These are phyloP conservation scores for Brettanomyces anomalus DNA, from an alignment of 805 yeast genomes.

Conservation along the genomic window DNA sequence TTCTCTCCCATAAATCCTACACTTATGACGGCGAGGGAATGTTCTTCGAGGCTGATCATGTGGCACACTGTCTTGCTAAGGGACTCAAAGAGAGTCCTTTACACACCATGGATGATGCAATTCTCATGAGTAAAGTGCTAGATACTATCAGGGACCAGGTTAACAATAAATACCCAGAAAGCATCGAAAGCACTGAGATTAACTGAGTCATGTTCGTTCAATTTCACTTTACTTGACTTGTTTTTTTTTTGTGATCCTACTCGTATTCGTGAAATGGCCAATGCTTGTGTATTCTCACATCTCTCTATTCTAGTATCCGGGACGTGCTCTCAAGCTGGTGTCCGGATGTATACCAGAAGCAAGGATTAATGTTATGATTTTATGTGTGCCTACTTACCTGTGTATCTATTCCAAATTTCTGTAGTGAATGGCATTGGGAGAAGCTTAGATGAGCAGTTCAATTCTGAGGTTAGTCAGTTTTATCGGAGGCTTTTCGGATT, in stretches of 20 bases:
- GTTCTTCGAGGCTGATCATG: slow-evolving; percentile 47
- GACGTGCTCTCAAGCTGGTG: not conserved
- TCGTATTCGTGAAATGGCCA: no score
- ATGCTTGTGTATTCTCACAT: no score
- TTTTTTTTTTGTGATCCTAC: no score
- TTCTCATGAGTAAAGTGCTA: slow-evolving; percentile 34
- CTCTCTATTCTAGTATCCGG: no score
- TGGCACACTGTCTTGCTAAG: slow-evolving; percentile 33
- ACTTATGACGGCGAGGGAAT: slow-evolving; percentile 34
- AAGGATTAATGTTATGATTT: not conserved
- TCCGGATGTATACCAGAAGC: not conserved
- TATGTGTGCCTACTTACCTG: no score
- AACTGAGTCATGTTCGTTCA: no score
- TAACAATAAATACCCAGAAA: slow-evolving; percentile 31
- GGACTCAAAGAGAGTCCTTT: slow-evolving; percentile 29
- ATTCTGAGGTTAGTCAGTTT: no score
- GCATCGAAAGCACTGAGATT: slow-evolving; percentile 9
- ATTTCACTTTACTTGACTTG: no score
- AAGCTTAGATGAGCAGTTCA: no score
- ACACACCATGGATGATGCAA: slow-evolving; percentile 34
- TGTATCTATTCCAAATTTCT: no score
- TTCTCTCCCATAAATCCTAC: slow-evolving; percentile 18
- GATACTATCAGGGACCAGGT: slow-evolving; percentile 37
- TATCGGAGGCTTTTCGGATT: no score
- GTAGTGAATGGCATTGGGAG: no score